phyloP scores from a whole-genome alignment of 2,329 filamentous ascomycete species.

The Xylaria sp. region DNA sequence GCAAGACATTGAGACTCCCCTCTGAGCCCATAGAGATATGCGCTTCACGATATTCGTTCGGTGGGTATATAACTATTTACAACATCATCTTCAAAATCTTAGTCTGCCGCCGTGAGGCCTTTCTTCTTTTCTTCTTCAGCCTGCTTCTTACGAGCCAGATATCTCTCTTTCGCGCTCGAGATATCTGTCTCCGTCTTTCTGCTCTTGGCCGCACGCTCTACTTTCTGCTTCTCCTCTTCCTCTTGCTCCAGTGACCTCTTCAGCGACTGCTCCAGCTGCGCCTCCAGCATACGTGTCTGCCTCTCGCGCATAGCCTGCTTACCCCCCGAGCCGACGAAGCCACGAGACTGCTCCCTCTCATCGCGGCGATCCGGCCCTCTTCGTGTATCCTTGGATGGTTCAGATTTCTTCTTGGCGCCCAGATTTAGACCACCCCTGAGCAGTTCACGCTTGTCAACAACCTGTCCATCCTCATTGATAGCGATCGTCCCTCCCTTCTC shows the following conservation, averaged over 20 bases:
- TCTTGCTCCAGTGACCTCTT: slow-evolving; percentile 78
- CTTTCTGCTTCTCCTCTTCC: slow-evolving; percentile 68
- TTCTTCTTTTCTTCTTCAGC: slow-evolving; percentile 74
- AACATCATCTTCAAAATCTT: slow-evolving; percentile 1
- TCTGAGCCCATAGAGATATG: not conserved
- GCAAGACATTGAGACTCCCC: slow-evolving; percentile 10
- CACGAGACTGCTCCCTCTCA: slow-evolving; percentile 46
- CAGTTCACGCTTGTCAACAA: slow-evolving; percentile 85
- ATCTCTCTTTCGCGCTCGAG: slow-evolving; percentile 80
- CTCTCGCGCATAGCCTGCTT: slow-evolving; percentile 77
- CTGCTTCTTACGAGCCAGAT: slow-evolving; percentile 79
- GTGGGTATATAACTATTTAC: slow-evolving; percentile 33
- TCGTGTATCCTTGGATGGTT: slow-evolving; percentile 50
- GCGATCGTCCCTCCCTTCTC: slow-evolving; percentile 69
- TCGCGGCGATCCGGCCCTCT: slow-evolving; percentile 45
- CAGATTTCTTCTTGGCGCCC: slow-evolving; percentile 67
- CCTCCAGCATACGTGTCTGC: slow-evolving; percentile 81
- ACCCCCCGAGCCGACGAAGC: slow-evolving; percentile 58
- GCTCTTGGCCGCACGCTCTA: slow-evolving; percentile 76
- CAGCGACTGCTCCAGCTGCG: slow-evolving; percentile 76
- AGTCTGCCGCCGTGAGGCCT: slow-evolving; percentile 22
- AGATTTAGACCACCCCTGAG: slow-evolving; percentile 81
- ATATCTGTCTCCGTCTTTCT: slow-evolving; percentile 82
- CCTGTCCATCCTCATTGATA: slow-evolving; percentile 83
- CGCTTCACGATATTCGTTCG: slow-evolving; percentile 9